Base-by-base conservation (phyloP, 306 rosid species). In the Gynostemma pentaphyllum region DNA sequence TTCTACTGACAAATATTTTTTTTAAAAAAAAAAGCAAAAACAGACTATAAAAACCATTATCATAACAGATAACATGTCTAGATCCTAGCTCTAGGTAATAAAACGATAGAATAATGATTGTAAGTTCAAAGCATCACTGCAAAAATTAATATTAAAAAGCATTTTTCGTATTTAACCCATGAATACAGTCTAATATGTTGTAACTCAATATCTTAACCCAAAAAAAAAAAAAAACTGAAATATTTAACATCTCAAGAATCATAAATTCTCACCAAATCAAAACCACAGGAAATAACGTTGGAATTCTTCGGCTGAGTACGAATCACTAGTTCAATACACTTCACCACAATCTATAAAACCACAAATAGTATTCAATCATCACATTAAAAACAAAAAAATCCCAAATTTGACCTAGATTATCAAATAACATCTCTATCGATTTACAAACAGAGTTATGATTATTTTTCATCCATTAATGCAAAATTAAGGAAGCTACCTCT, bases 211-310 rank as follows among this genome's bases (percentile, higher is more conserved):
- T 7, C 14, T 21, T 21, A 19, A 3, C 53, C 23, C 28, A 48
- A 19, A 6, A 48, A 22, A 50, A 45, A 12, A 6, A 41, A 21
- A 6, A 41, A 11, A 49, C 13, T 21, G 48, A 64, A 44, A 66
- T 14, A 67, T 64, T 22, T 22, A 49, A 30, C 29, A 57, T 36
- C 2, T 13, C 18, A 4, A 45, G 28, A 18, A 30, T 22, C 36
- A 47, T 48, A 10, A 45, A 40, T 40, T 29, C 73, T 70, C 74
- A 76, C 97, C 82, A 21, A 68, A 51, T 78, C 74, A 70, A 68
- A 87, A 66, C 71, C 81, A 56, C 75, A 49, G 81, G 81, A 72
- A 49, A 91, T 64, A n/a, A 83, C 87, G 68, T 87, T 91, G 68
- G 70, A 56, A 47, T 47, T 44, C 41, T 21, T 37, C 7, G 68